Evolutionary conservation across 2,329 filamentous ascomycete genomes (phyloP).

Genomic region (Thielaviopsis populi): DNA sequence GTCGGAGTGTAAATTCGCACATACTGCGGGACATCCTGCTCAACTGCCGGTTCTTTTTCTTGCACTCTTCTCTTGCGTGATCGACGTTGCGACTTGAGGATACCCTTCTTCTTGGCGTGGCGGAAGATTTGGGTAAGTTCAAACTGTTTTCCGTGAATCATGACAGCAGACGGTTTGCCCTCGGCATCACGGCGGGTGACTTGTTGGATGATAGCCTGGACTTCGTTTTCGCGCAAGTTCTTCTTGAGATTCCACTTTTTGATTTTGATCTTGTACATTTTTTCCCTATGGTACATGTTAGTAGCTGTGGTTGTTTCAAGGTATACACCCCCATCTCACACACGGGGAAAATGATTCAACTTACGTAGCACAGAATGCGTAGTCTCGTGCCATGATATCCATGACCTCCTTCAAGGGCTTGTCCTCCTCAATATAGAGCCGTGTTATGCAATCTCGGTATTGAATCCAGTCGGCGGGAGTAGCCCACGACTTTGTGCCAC

Average conservation of each 20-base stretch:
- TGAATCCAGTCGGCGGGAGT: slow-evolving; percentile 15
- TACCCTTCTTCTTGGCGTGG: slow-evolving; percentile 17
- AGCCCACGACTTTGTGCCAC: slow-evolving; percentile 14
- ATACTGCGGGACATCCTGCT: slow-evolving; percentile 13
- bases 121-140: slow-evolving; percentile 15
- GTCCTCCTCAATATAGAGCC: slow-evolving; percentile 15
- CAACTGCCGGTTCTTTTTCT: slow-evolving; percentile 1
- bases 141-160: slow-evolving; percentile 15
- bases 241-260: slow-evolving; percentile 17
- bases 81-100: slow-evolving; percentile 14
- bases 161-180: slow-evolving; percentile 13
- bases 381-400: slow-evolving; percentile 15
- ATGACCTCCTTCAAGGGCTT: slow-evolving; percentile 16
- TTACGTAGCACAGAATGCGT: slow-evolving; percentile 16
- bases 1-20: slow-evolving; percentile 14
- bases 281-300: slow-evolving; percentile 11
- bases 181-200: slow-evolving; percentile 12
- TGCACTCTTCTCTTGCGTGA: slow-evolving; percentile 13
- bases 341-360: neutral
- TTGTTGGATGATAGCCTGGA: slow-evolving; percentile 15
- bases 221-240: slow-evolving; percentile 15
- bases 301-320: neutral
- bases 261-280: slow-evolving; percentile 18
- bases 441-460: slow-evolving; percentile 14
- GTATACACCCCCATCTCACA: neutral